Evolutionary conservation across 164 flowering plant genomes (phyloP).

Genomic region (Nelumbo lutea): DNA sequence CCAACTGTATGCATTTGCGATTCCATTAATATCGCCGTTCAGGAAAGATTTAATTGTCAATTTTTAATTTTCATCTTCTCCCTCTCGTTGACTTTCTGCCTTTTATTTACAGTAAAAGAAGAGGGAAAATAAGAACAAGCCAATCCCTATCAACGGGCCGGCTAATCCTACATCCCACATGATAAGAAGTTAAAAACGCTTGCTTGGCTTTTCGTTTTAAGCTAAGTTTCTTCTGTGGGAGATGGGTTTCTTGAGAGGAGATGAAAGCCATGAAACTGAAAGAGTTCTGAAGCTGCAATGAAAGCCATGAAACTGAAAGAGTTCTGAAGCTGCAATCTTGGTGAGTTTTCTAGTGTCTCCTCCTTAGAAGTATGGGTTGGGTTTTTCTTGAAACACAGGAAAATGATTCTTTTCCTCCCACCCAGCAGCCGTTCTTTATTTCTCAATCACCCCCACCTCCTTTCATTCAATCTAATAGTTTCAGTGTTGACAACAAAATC

Average conservation of each 20-base stretch:
- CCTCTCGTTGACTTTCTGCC: conserved; percentile 17
- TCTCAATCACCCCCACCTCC: conserved; percentile 27
- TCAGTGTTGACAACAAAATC: conserved; percentile 42
- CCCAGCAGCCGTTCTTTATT: conserved; percentile 24
- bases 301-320: not conserved
- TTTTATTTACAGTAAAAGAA: conserved; percentile 7
- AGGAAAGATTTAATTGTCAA: not conserved
- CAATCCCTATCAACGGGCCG: conserved; percentile 17
- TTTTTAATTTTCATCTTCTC: conserved; percentile 1
- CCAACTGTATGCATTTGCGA: conserved; percentile 12
- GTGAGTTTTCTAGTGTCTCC: conserved; percentile 19
- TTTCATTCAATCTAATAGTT: conserved; percentile 23
- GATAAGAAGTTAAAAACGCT: conserved; percentile 12
- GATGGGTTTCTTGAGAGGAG: conserved; percentile 10
- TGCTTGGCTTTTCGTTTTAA: conserved; percentile 8
- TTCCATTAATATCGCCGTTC: conserved; percentile 33
- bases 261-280: not conserved
- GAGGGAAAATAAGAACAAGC: not conserved
- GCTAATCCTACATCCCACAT: conserved; percentile 5
- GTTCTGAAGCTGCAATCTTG: conserved; percentile 30
- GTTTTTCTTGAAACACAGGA: conserved; percentile 23
- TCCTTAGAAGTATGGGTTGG: conserved; percentile 31
- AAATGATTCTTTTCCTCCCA: conserved; percentile 23
- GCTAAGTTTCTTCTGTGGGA: not conserved
- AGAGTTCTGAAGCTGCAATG: conserved; percentile 25